Base-by-base conservation (phyloP, 2,329 filamentous ascomycete species). In the Apiospora marii region DNA sequence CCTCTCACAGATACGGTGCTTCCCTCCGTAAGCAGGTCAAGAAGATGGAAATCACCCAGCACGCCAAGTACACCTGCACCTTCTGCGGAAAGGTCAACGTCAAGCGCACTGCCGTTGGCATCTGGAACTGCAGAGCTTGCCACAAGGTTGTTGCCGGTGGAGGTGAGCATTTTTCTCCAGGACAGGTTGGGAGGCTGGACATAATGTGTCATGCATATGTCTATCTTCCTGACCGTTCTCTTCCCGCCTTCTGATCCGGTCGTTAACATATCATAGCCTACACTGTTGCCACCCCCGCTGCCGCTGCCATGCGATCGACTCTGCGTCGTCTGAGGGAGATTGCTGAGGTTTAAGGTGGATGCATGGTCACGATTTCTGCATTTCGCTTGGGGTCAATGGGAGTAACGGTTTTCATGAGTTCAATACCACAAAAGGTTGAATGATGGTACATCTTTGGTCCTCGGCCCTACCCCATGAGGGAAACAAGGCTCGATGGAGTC, bases 41-140 rank as follows among this genome's bases (percentile, higher is more conserved):
- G 94, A 98, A 98, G 94, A 98, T 98, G 93, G 96, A 98, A 93
- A 94, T 98, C 86, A 94, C 94, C 83, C 96, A 98, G 88, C 96
- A 99, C 91, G 94, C 95, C 89, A 93, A 93, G 86, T 98, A 98
- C 84, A 92, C 92, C 84, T 98, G 96, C 92, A 96, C 95, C 79
- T 99, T 71, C 69, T 71, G 69, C 91, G 96, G 96, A 84, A 98
- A 98, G 93, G 92, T 92, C 85, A 93, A 92, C 81, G 95, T 98
- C 84, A 95, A 95, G 90, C 92, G 96, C 83, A 90, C 94, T 84
- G 92, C 94, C 77, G 94, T 96, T 81, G 95, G 95, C 82, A 98
- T 98, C 91, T 98, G 96, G 96, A 91, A 96, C 87, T 99, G 96
- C 94, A 93, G 91, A 87, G 90, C 92, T 75, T 98, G 96, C 93